Evolutionary conservation across 73 alveolate species (phyloP), one percentile per base, ranked within the genome.

Genomic region (Durusdinium trenchii): DNA sequence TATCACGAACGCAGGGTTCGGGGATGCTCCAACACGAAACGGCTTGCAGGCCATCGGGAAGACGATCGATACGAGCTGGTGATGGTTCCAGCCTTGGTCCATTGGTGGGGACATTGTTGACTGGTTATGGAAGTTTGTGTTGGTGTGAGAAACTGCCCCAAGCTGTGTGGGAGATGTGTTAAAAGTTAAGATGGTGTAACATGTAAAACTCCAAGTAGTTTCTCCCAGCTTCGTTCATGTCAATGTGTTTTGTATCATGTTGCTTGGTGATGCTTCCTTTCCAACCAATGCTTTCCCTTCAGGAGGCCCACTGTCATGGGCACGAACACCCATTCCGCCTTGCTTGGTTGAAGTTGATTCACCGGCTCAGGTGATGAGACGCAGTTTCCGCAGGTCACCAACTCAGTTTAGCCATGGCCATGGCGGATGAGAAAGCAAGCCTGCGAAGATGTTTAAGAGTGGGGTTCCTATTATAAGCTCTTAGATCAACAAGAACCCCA

Each of bases 51-150:
- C 36, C 91, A 81, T 30, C 91, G 91, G 6, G 91, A 81, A 32
- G 91, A 47, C 14, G 91, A 81, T 81, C 71, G 48, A 30, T 81
- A 81, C 30, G 91, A 81, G 42, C 36, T 81, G 91, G 48, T 81
- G 48, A 81, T 81, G 91, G 85, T n/a, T 30, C 3, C 32, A 10
- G 32, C 46, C 51, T 16, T 60, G 30, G 73, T 16, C 54, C 32
- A 35, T 32, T 35, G 20, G 69, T 35, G 10, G 85, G 18, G n/a
- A 28, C 0, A 3, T 69, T 23, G 38, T 28, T 35, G 45, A 57
- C 12, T 57, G 23, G 12, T 57, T 23, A 7, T 69, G n/a, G n/a
- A 35, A 9, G 82, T 9, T 69, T 69, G 46, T 23, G 14, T 69
- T 7, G 43, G 43, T 38, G 43, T 69, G 47, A 23, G 32, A 69